phyloP scores from a whole-genome alignment of 164 flowering plant genomes.

The Macadamia tetraphylla region DNA sequence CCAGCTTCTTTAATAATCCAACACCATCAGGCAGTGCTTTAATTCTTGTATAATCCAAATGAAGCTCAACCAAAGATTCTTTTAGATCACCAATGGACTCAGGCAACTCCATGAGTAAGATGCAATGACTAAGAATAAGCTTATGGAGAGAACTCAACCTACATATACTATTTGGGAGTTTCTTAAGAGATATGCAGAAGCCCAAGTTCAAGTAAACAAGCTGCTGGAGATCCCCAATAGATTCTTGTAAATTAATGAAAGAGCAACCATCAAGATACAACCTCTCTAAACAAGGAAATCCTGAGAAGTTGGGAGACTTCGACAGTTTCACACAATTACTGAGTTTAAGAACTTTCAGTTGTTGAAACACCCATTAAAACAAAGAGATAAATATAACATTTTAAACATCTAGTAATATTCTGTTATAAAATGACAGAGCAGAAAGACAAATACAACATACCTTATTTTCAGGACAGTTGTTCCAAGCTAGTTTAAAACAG shows the following conservation, averaged over 20 bases:
- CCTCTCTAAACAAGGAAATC: background rate
- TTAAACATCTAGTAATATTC: background rate
- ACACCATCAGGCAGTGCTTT: too few species aligned
- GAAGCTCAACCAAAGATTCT: too few species aligned
- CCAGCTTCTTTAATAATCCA: too few species aligned
- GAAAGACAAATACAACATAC: background rate
- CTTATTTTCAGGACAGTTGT: background rate
- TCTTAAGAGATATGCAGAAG: background rate
- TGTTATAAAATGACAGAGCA: background rate
- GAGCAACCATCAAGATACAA: background rate
- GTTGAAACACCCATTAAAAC: background rate
- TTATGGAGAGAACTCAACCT: background rate
- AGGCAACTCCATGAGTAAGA: too few species aligned
- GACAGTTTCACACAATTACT: background rate
- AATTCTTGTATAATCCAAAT: too few species aligned
- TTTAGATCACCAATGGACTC: too few species aligned
- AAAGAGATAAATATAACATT: too few species aligned
- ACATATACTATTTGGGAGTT: background rate
- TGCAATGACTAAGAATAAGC: too few species aligned
- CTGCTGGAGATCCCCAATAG: background rate
- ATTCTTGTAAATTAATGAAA: background rate
- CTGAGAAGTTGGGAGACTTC: too few species aligned
- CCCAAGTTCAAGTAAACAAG: background rate
- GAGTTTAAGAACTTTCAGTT: background rate
- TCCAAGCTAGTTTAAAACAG: background rate